These are phyloP conservation scores for Drechmeria coniospora DNA, from an alignment of 2,329 filamentous ascomycete species.

Conservation along the genomic window DNA sequence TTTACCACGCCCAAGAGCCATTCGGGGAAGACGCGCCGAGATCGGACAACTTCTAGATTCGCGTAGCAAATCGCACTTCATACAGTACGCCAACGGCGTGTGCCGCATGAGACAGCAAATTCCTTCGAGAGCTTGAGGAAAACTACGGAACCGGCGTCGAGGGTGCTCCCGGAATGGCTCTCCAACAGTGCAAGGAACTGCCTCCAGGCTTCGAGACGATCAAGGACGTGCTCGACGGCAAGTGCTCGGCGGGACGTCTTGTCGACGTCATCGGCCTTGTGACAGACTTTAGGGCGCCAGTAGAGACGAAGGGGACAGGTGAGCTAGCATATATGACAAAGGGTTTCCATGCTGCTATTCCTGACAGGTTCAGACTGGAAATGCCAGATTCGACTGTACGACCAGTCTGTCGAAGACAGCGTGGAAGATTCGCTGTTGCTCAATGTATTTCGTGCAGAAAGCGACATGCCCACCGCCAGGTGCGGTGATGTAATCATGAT, in stretches of 20 bases:
- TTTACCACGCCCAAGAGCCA: too few species aligned
- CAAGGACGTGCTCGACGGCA: conserved; percentile 27
- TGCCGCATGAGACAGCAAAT: too few species aligned
- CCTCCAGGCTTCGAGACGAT: conserved; percentile 15
- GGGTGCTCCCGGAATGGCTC: not conserved
- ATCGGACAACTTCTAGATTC: too few species aligned
- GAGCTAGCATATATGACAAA: too few species aligned
- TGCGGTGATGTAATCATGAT: conserved; percentile 28
- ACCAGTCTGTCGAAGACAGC: conserved; percentile 35
- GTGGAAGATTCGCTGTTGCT: conserved; percentile 26
- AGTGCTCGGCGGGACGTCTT: conserved; percentile 11
- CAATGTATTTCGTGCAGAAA: conserved; percentile 42
- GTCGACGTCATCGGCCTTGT: conserved; percentile 57
- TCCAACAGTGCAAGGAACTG: conserved; percentile 1
- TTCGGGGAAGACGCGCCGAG: too few species aligned
- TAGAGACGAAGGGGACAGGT: conserved; percentile 36
- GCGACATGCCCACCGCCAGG: conserved; percentile 31
- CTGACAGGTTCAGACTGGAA: conserved; percentile 35
- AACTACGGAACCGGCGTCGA: too few species aligned
- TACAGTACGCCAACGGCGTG: too few species aligned
- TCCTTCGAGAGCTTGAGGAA: too few species aligned
- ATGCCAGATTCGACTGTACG: conserved; percentile 43
- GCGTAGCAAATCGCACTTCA: too few species aligned
- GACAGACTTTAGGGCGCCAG: conserved; percentile 43
- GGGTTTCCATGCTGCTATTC: too few species aligned